Evolutionary conservation across 148 eudicot species (phyloP).

Genomic region (Chenopodium formosanum): DNA sequence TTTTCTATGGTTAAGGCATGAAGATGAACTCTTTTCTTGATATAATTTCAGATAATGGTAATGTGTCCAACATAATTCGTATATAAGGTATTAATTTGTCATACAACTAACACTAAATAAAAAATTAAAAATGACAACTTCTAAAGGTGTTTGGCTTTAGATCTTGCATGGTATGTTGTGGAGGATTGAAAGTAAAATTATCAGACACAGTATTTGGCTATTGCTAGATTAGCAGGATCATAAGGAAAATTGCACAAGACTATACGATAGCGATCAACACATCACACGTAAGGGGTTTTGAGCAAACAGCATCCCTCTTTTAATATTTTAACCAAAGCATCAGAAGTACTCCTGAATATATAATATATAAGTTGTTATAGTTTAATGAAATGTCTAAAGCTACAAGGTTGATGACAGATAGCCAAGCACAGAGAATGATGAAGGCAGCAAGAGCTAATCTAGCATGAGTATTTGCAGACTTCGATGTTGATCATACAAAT

Average conservation of each 20-base stretch:
- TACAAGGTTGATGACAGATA: no score
- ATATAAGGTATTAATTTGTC: no score
- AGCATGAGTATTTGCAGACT: neutral
- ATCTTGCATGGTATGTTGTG: neutral
- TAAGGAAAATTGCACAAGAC: neutral
- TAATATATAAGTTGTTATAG: neutral
- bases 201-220: neutral
- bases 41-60: no score
- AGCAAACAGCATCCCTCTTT: no score
- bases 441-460: neutral
- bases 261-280: neutral
- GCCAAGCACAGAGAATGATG: neutral
- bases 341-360: neutral
- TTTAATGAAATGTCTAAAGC: no score
- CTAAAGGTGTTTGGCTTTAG: neutral
- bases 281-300: neutral
- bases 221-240: neutral
- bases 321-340: neutral
- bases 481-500: no score
- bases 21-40: no score
- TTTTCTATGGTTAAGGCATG: slow-evolving; percentile 29
- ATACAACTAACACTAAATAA: neutral
- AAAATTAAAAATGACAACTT: neutral
- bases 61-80: no score
- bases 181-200: neutral